phyloP scores from a whole-genome alignment of 208 protist species.

The Acanthamoeba royreba region DNA sequence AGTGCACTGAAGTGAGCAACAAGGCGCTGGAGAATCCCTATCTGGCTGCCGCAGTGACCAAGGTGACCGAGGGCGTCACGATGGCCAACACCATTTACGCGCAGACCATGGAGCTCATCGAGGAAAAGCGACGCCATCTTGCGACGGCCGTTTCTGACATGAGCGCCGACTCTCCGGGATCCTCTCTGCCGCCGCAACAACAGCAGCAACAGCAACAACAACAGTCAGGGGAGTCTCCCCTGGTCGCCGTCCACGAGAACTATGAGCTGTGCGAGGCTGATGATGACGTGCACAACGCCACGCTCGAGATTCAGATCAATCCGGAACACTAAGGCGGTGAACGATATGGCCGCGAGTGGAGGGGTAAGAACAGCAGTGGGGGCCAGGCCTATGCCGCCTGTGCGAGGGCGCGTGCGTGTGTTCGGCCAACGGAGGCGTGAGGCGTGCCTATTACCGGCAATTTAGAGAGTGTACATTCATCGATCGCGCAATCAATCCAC shows the following conservation, averaged over 20 bases:
- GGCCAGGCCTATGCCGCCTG: too few species aligned
- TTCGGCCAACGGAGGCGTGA: too few species aligned
- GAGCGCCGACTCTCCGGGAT: background rate
- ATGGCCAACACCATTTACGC: background rate
- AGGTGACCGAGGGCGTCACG: background rate
- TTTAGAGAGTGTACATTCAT: too few species aligned
- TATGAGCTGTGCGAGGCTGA: background rate
- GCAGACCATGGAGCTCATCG: background rate
- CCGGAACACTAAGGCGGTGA: background rate
- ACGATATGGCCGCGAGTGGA: background rate
- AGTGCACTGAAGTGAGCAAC: background rate
- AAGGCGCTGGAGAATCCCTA: background rate
- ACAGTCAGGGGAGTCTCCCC: too few species aligned
- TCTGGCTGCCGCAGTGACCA: background rate
- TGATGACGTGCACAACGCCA: background rate
- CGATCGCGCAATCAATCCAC: too few species aligned
- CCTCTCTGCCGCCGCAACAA: too few species aligned
- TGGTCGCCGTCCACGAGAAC: background rate
- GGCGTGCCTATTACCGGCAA: too few species aligned
- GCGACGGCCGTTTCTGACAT: too few species aligned
- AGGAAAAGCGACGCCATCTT: background rate
- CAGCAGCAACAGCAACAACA: too few species aligned
- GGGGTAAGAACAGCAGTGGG: background rate
- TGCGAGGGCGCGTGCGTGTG: too few species aligned
- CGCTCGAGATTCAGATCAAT: background rate